Base-by-base conservation (phyloP, 306 rosid species). In the Oemleria cerasiformis region DNA sequence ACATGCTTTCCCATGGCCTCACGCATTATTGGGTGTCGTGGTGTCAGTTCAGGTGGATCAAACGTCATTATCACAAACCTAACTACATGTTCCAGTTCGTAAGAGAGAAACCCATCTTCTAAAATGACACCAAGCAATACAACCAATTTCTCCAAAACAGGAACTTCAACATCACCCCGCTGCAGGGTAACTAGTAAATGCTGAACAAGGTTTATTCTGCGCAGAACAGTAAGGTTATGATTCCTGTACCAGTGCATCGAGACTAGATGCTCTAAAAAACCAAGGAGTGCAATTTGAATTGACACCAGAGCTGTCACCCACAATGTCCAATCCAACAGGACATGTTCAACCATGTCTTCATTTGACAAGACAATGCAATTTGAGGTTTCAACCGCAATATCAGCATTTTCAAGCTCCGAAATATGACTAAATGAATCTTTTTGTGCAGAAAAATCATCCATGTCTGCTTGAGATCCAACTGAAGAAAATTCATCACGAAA, bases 321-420 rank as follows among this genome's bases (percentile, higher is more conserved):
- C 80, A 95, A 76, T 77, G 99, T 95, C 99, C 99, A 95, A 81
- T 95, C 99, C 88, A 95, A 78, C 71, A 95, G 82, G 78, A 95
- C 99, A 79, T 95, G 99, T 75, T 95, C 99, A 68, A 95, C 99
- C 99, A 95, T 95, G 80, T 95, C 99, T 62, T 97, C 92, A 84
- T 95, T 95, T 79, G 99, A 92, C 87, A 95, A 83, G 68, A 95
- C 99, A 67, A 95, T 84, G 83, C 99, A 95, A 82, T 95, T 95
- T 68, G 99, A 95, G 79, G 97, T 92, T 84, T 95, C 96, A 79
- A 86, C 86, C 1, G 79, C 79, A 58, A 85, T 82, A 76, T 92
- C 97, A 73, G 86, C 77, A 85, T 80, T 84, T 84, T 95, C 99
- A 76, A 95, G 87, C 92, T 89, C 99, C n/a, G 96, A 95, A 56